Base-by-base conservation (phyloP, 2,329 filamentous ascomycete species). In the Fusarium sp. region DNA sequence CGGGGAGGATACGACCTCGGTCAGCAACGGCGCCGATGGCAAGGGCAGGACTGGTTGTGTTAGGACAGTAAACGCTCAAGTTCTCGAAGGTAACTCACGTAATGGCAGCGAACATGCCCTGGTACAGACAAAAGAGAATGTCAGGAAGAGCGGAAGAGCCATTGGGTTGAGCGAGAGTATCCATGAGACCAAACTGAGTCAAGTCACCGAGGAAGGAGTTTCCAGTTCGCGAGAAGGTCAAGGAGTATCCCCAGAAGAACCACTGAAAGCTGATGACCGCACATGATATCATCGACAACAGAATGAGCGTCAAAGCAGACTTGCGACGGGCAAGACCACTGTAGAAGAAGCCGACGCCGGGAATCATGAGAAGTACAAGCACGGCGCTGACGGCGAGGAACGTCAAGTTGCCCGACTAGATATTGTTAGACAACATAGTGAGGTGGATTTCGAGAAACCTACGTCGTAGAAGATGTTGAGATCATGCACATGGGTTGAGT, bases 181-280 rank as follows among this genome's bases (percentile, higher is more conserved):
- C 88, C 83, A 88, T 92, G 76, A 97, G 88, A 38, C 93, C 94
- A 77, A 97, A 92, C 86, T 97, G 95, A 74, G 89, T 86, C 52
- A 97, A 86, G 73, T 94, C 89, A 49, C 94, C 94, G 68, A 97
- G 92, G 84, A 90, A 97, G 72, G 86, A 86, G 75, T 92, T 92
- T 64, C 93, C 93, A 27, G 89, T 89, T 81, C 94, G 93, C 11
- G 93, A 94, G 82, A 97, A 97, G 70, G 93, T 88, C 57, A 97
- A 85, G 15, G 93, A 95, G 82, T 95, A 97, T 52, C 94, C 94
- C 94, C 94, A 97, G 86, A 97, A 95, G 86, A 97, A 97, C 94
- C 94, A 97, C 80, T 97, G 94, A 83, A 97, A 97, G 54, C 90
- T 91, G 68, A 94, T 90, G 72, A 97, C 90, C 15, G 90, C 93